phyloP scores from a whole-genome alignment of 495 filamentous ascomycete genomes.

The Talaromyces adpressus region DNA sequence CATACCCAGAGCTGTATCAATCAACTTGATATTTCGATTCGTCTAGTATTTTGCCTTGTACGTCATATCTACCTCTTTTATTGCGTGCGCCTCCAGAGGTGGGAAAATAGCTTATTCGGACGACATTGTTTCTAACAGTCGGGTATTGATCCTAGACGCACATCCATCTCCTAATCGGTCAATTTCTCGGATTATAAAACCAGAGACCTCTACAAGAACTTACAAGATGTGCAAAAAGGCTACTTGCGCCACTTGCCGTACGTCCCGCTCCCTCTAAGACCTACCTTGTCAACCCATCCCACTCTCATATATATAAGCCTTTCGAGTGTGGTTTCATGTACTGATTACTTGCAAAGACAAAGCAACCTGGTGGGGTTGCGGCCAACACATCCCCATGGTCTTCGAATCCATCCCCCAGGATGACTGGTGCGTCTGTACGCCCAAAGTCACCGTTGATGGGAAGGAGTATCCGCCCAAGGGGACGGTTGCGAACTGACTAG shows the following conservation, averaged over 20 bases:
- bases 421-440: constrained; percentile 58
- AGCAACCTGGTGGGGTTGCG: constrained; percentile 66
- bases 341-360: constrained; percentile 40
- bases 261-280: constrained; percentile 2
- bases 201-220: background rate
- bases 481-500: constrained; percentile 28
- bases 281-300: background rate
- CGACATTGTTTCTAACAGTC: background rate
- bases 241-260: constrained; percentile 44
- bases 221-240: constrained; percentile 42
- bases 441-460: constrained; percentile 52
- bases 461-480: constrained; percentile 59
- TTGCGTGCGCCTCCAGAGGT: background rate
- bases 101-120: background rate
- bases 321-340: constrained; percentile 6
- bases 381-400: constrained; percentile 57
- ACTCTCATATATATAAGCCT: background rate
- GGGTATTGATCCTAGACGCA: background rate
- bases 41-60: background rate
- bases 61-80: background rate
- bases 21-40: background rate
- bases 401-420: constrained; percentile 53
- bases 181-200: too few species aligned
- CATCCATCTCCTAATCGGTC: too few species aligned
- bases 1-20: background rate